phyloP scores from a whole-genome alignment of 805 yeast genomes.

The Metschnikowia orientalis region DNA sequence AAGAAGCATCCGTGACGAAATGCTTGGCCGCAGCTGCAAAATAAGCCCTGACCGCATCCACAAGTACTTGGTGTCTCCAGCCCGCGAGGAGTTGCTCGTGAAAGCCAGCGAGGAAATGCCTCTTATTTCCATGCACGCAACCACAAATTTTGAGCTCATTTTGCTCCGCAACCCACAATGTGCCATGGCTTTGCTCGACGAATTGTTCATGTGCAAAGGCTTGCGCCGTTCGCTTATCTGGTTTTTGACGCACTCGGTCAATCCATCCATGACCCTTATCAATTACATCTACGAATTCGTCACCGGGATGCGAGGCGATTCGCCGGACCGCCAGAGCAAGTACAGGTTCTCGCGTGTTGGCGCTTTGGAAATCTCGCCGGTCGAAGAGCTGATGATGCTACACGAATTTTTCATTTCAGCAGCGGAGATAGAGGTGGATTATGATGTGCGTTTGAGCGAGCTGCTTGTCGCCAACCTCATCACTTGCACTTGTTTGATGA shows the following conservation, averaged over 20 bases:
- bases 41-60: slow-evolving; percentile 51
- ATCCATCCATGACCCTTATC: slow-evolving; percentile 50
- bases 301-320: slow-evolving; percentile 52
- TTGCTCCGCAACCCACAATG: slow-evolving; percentile 48
- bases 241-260: slow-evolving; percentile 58
- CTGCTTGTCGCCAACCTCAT: slow-evolving; percentile 33
- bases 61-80: slow-evolving; percentile 38
- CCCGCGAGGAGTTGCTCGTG: slow-evolving; percentile 24
- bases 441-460: slow-evolving; percentile 15
- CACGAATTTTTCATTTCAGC: slow-evolving; percentile 66
- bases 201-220: slow-evolving; percentile 65
- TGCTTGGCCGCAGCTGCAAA: slow-evolving; percentile 16
- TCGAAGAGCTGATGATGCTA: slow-evolving; percentile 62
- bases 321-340: slow-evolving; percentile 16
- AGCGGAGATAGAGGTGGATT: slow-evolving; percentile 28
- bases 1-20: slow-evolving; percentile 31
- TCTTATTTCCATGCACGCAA: slow-evolving; percentile 28
- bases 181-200: slow-evolving; percentile 58
- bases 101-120: slow-evolving; percentile 24
- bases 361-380: slow-evolving; percentile 45
- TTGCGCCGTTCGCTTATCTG: slow-evolving; percentile 60
- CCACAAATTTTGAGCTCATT: slow-evolving; percentile 48
- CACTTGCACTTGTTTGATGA: slow-evolving; percentile 58
- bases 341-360: slow-evolving; percentile 57
- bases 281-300: slow-evolving; percentile 62